A percentile compares a stretch with the other conserved stretches of the same genome.
Conservation (phyloP, 1,139 yeast genomes). For the Nakaseomyces delphensis region DNA sequence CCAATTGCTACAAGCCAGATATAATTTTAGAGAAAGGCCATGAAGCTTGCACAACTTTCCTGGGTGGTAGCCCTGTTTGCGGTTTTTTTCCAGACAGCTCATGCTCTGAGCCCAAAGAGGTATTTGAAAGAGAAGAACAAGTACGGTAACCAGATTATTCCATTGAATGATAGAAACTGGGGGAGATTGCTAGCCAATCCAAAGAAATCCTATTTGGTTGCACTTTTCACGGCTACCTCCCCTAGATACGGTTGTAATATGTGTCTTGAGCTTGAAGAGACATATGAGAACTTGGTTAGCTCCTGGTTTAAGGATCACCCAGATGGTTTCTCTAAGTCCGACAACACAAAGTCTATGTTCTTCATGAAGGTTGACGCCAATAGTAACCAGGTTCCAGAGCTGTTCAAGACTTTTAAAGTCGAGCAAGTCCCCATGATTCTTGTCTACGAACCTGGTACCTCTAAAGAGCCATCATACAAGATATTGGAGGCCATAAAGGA, state of each 20-base stretch:
- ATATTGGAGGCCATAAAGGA: constrained; percentile 16
- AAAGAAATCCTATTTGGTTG: constrained; percentile 54
- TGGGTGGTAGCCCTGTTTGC: constrained; percentile 7
- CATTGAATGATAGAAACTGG: constrained; percentile 55
- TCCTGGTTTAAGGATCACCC: constrained; percentile 50
- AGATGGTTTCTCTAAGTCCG: constrained; percentile 32
- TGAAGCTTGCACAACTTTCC: constrained; percentile 3
- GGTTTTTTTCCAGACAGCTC: constrained; percentile 4
- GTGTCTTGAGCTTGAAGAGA: constrained; percentile 67
- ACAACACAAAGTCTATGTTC: constrained; percentile 41
- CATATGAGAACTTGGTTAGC: constrained; percentile 48
- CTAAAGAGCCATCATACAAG: constrained; percentile 21
- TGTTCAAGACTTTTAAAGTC: constrained; percentile 50
- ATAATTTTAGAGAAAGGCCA: not conserved
- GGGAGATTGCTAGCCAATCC: constrained; percentile 53
- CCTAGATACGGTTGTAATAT: constrained; percentile 68
- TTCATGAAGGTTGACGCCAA: constrained; percentile 70
- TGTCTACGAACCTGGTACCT: constrained; percentile 52
- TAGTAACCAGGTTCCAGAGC: constrained; percentile 40
- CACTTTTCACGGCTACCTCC: constrained; percentile 66
- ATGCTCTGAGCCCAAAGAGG: constrained; percentile 21
- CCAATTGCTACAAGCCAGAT: not conserved
- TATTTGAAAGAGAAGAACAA: constrained; percentile 21
- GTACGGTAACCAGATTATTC: constrained; percentile 34
- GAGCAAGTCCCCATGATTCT: constrained; percentile 74